Conservation (phyloP, 306 rosid genomes). For the Sesbania bispinosa region DNA sequence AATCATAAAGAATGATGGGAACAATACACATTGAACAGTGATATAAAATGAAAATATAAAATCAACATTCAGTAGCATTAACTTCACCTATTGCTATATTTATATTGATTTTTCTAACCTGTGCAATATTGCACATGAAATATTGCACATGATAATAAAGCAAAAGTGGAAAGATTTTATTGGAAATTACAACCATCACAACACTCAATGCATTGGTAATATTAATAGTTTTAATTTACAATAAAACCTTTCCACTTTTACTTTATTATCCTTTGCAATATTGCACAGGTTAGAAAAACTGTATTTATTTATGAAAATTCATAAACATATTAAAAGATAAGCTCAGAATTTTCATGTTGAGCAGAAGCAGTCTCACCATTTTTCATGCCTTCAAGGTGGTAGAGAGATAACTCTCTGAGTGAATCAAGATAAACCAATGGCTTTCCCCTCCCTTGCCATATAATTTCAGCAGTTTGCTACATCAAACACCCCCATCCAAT, state of each 20-base stretch:
- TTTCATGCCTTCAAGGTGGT: slow-evolving; percentile 79
- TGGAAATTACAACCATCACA: too few species aligned
- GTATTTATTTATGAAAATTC: too few species aligned
- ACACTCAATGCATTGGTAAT: too few species aligned
- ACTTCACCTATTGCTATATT: neutral
- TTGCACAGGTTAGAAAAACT: too few species aligned
- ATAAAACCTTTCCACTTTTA: too few species aligned
- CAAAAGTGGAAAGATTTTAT: too few species aligned
- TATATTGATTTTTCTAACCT: too few species aligned
- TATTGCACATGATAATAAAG: too few species aligned
- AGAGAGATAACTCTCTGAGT: slow-evolving; percentile 64
- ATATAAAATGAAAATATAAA: neutral
- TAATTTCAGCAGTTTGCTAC: slow-evolving; percentile 73
- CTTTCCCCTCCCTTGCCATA: slow-evolving; percentile 63
- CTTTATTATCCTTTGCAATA: too few species aligned
- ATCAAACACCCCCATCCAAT: slow-evolving; percentile 19
- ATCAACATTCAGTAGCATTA: neutral
- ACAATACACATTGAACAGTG: neutral
- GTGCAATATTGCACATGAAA: too few species aligned
- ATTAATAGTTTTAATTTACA: too few species aligned
- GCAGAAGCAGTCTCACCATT: slow-evolving; percentile 56
- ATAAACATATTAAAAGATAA: neutral
- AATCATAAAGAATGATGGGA: slow-evolving; percentile 21
- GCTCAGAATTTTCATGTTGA: neutral
- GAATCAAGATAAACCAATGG: slow-evolving; percentile 65